Base-by-base conservation (phyloP, 2,329 filamentous ascomycete species). In the Fusarium anthophilum region DNA sequence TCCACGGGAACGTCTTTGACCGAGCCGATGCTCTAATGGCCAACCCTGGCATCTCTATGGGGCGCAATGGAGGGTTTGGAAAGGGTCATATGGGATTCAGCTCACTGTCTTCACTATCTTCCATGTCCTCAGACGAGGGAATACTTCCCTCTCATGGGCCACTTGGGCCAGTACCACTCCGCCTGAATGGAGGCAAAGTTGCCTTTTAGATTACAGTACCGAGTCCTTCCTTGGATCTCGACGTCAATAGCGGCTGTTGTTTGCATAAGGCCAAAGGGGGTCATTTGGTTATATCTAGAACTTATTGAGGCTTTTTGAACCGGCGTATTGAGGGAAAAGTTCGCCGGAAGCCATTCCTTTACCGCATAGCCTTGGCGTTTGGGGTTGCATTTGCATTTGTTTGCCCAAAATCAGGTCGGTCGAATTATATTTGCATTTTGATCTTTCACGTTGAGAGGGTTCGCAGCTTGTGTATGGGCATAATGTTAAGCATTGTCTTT, bases 1-100 rank as follows among this genome's bases (percentile, higher is more conserved):
- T 91, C 69, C 83, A 85, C 5, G 88, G 89, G 17, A 86, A 89
- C 72, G 87, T 91, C n/a, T 91, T 90, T 78, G 88, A 91, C 75
- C 83, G 89, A 24, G 89, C 89, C 1, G 89, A 90, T 61, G 84
- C 88, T 12, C 82, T 91, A 51, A 88, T 90, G 69, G 86, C 86
- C 9, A 88, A 87, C 78, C 87, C 87, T n/a, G 88, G 88, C 22
- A 83, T 89, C 38, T 87, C 86, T n/a, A 87, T 90, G 84, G 86
- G 86, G 28, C 86, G 88, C n/a, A 82, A 81, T n/a, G 85, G 85
- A 26, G 84, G 83, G 17, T 84, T 86, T 80, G 82, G 81, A n/a
- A 81, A 82, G 62, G 83, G 83, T 8, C 83, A 84, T 54, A 81
- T 81, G 38, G 82, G 82, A 39, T 80, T 83, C 64, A 83, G 80